Base-by-base conservation (phyloP, 805 yeast species). In the Metschnikowia santaceciliae region DNA sequence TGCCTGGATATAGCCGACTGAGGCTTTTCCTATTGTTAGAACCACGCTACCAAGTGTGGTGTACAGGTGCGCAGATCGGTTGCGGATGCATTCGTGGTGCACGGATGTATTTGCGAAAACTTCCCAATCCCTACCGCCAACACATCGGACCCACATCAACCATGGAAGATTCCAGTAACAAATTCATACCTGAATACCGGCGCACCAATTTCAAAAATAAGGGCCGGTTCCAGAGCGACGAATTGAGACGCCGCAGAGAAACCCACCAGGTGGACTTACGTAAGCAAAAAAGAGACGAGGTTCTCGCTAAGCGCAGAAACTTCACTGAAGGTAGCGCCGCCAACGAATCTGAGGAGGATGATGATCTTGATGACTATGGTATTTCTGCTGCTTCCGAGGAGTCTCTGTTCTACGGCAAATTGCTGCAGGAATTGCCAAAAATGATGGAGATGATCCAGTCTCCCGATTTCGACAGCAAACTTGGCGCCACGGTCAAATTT, bases 181-280 rank as follows among this genome's bases (percentile, higher is more conserved):
- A 91, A 73, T 92, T 89, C 71, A 88, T 94, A 54, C 99, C 99
- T 43, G 98, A 94, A 71, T 92, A 92, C 71, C 90, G 99, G 72
- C 89, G 97, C 71, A 90, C 97, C 39, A 89, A 86, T 66, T 94
- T 88, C 78, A 94, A 94, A 70, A 92, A 94, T 76, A 89, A 91
- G 69, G 90, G 94, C 56, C 83, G 96, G 66, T 94, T 94, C 67
- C 87, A 88, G 63, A 89, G 90, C 52, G 99, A 94, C 68, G 99
- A 94, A 77, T 82, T 94, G 62, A 88, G 99, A 71, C 90, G 98
- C 71, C 87, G 99, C 69, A 86, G 98, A 70, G 99, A 92, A 70
- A 95, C 88, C 51, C 97, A 92, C 63, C 97, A 92, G 72, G 95
- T 94, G 53, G 98, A 91, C 68, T 79, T 94, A 64, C 82, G 99